phyloP scores from a whole-genome alignment of 1,284 basidiomycete genomes.

The Pascua guehoae region DNA sequence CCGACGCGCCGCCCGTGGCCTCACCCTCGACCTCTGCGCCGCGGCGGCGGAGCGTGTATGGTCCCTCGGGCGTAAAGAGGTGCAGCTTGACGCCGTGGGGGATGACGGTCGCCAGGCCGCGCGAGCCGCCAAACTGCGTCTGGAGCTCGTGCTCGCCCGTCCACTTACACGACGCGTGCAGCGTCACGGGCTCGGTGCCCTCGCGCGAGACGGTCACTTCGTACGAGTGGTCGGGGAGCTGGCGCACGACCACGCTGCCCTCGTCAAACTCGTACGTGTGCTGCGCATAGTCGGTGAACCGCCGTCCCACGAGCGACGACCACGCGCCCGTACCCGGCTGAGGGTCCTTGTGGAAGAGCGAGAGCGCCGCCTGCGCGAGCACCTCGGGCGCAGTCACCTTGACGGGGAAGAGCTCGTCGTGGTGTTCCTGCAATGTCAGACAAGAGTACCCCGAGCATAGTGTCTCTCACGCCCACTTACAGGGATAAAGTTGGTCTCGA shows the following conservation, averaged over 20 bases:
- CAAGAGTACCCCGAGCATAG: too few relatives aligned
- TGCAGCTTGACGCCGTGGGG: conserved; percentile 36
- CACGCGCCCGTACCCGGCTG: conserved; percentile 51
- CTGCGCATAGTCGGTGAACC: conserved; percentile 59
- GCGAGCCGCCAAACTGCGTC: conserved; percentile 22
- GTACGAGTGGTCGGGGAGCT: conserved; percentile 16
- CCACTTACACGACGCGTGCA: conserved; percentile 11
- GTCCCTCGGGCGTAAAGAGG: conserved; percentile 32
- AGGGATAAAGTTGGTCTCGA: conserved; percentile 90
- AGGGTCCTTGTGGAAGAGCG: conserved; percentile 63
- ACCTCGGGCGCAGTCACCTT: conserved; percentile 59
- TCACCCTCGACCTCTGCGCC: conserved; percentile 21
- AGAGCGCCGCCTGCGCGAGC: conserved; percentile 74
- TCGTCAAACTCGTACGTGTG: conserved; percentile 32
- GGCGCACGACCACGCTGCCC: conserved; percentile 22
- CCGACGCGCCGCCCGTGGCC: conserved; percentile 8
- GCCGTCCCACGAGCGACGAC: conserved; percentile 63
- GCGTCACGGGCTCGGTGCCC: conserved; percentile 11
- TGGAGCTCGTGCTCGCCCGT: conserved; percentile 28
- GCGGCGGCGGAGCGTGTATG: conserved; percentile 26
- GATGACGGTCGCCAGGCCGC: conserved; percentile 30
- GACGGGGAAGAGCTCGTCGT: conserved; percentile 68
- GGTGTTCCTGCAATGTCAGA: conserved; percentile 50
- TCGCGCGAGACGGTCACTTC: conserved; percentile 17
- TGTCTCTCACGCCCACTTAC: conserved; percentile 52